These are phyloP conservation scores for Mycena vulgaris DNA, from an alignment of 768 basidiomycete species.

Conservation along the genomic window DNA sequence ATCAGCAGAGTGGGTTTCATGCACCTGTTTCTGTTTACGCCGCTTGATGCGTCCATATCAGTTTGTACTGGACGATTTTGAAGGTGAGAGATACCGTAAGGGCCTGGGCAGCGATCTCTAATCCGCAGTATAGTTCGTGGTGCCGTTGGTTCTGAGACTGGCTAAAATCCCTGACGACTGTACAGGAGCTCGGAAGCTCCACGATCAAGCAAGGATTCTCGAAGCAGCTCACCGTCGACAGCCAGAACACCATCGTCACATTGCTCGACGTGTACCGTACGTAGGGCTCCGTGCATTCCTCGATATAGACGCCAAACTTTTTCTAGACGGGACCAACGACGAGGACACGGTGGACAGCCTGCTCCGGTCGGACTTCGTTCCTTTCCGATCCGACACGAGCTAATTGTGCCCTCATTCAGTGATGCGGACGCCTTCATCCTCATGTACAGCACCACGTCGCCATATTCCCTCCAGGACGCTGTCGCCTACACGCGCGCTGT, in stretches of 20 bases:
- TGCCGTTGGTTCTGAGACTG: neutral
- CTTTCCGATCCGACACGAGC: neutral
- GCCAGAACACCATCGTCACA: slow-evolving; percentile 35
- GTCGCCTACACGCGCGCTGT: slow-evolving; percentile 34
- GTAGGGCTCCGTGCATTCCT: neutral
- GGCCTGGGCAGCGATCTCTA: neutral
- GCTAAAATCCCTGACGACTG: neutral
- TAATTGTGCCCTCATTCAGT: slow-evolving; percentile 13
- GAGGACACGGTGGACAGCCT: neutral
- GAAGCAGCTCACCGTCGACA: slow-evolving; percentile 28
- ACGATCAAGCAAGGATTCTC: slow-evolving; percentile 33
- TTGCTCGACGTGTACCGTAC: slow-evolving; percentile 35
- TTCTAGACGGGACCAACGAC: slow-evolving; percentile 10
- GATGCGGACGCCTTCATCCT: slow-evolving; percentile 37
- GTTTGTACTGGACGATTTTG: slow-evolving; percentile 37
- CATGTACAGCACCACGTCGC: slow-evolving; percentile 40
- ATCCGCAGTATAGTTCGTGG: slow-evolving; percentile 24
- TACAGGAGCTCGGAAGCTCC: slow-evolving; percentile 28
- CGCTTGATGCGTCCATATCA: slow-evolving; percentile 15
- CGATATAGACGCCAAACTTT: neutral
- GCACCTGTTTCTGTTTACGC: neutral
- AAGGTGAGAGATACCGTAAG: slow-evolving; percentile 14
- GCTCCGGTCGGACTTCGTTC: slow-evolving; percentile 19
- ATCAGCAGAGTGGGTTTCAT: slow-evolving; percentile 32
- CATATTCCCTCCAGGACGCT: slow-evolving; percentile 38